Conservation (phyloP, 257 asterid genomes). For the Nicotiana tomentosiformis region DNA sequence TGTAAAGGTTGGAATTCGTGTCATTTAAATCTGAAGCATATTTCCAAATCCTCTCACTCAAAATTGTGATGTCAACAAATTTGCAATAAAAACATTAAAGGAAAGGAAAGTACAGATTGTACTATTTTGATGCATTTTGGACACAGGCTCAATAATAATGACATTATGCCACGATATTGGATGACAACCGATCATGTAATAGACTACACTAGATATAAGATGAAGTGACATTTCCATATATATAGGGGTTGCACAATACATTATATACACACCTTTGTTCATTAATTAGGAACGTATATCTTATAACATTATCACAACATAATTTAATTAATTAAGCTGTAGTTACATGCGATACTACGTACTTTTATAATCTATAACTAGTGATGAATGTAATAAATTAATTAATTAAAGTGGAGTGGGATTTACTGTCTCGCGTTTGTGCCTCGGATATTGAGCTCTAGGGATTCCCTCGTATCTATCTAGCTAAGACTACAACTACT, state of each 20-base stretch:
- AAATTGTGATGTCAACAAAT: not conserved
- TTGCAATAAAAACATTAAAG: not conserved
- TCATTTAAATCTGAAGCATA: not conserved
- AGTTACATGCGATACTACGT: not conserved
- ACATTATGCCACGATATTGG: constrained; percentile 17
- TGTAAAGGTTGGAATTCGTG: not conserved
- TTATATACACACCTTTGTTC: not conserved
- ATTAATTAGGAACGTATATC: not conserved
- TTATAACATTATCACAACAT: not conserved
- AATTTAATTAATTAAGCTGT: not conserved
- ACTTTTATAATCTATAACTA: not conserved
- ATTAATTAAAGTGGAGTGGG: constrained; percentile 46
- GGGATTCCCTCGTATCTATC: constrained; percentile 49
- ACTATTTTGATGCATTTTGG: not conserved
- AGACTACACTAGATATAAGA: constrained; percentile 23
- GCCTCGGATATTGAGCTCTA: constrained; percentile 46
- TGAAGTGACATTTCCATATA: constrained; percentile 16
- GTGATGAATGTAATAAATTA: not conserved
- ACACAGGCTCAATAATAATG: constrained; percentile 16
- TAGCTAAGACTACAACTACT: constrained; percentile 1
- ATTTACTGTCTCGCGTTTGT: constrained; percentile 39
- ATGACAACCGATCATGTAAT: constrained; percentile 30
- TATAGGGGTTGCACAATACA: constrained; percentile 15
- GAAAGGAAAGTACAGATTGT: not conserved
- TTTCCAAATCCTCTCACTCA: not conserved